Conservation (phyloP, 2,329 filamentous ascomycete genomes). For the Aspergillus proliferans region DNA sequence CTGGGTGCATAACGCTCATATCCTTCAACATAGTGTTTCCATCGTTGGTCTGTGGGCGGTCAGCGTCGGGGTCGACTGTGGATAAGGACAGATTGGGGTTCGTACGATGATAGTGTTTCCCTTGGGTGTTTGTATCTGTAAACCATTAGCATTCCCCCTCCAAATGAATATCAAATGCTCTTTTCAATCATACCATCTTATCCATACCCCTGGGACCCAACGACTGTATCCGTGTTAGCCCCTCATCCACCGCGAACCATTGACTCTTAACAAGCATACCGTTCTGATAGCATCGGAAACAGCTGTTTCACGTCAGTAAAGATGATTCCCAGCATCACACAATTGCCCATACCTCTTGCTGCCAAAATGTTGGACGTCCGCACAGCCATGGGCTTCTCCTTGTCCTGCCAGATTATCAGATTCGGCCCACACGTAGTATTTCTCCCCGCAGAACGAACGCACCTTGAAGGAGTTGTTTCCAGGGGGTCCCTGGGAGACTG, state of each 20-base stretch:
- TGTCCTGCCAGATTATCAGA: constrained; percentile 54
- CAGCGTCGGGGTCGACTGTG: constrained; percentile 16
- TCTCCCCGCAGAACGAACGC: constrained; percentile 17
- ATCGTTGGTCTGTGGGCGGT: constrained; percentile 69
- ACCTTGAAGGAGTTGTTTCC: constrained; percentile 65
- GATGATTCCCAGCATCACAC: neutral
- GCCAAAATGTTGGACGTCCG: constrained; percentile 95
- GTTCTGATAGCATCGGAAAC: constrained; percentile 97
- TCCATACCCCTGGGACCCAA: constrained; percentile 96
- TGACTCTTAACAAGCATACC: constrained; percentile 34
- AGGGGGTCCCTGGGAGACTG: constrained; percentile 43
- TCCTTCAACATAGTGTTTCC: constrained; percentile 98
- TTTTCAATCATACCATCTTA: constrained; percentile 65
- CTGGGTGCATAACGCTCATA: constrained; percentile 99
- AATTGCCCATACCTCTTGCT: constrained; percentile 64
- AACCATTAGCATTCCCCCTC: constrained; percentile 17
- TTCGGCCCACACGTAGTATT: constrained; percentile 22
- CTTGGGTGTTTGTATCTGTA: constrained; percentile 80
- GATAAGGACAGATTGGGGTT: constrained; percentile 10
- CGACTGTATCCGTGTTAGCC: constrained; percentile 50
- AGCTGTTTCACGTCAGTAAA: constrained; percentile 50
- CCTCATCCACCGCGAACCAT: constrained; percentile 23
- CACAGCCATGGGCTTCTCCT: constrained; percentile 98
- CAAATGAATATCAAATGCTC: neutral
- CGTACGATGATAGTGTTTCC: constrained; percentile 86